Evolutionary conservation across 164 flowering plant species (phyloP), one percentile per base, ranked within the genome.

Genomic region (Tetracentron sinense): DNA sequence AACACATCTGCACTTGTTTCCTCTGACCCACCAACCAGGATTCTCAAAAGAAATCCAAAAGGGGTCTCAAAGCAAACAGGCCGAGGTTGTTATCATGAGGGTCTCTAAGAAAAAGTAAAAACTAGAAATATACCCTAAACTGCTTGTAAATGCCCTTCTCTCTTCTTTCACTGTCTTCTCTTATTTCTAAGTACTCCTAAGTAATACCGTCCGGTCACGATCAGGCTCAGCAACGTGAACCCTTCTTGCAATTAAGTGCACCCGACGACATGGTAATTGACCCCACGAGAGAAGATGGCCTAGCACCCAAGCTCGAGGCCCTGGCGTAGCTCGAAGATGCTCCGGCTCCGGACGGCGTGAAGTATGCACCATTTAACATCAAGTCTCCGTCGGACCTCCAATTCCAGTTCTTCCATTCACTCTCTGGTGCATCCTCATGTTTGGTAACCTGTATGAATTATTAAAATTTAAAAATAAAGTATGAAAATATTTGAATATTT

Each of bases 341-440:
- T 6, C 86, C 92, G 0, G 83, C 85, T 0, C 96, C 96, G 0
- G 96, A 83, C 14, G 81, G 48, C 2, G 86, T 85, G 67, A 89
- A 89, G 68, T 52, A 87, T 14, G 96, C 96, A 42, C 96, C 96
- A 46, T 89, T 89, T 58, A 89, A 31, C 75, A 83, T n/a, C 35
- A 87, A 27, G 55, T 89, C 96, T 29, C 96, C 96, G 42, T 81
- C 87, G 0, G 96, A 83, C 46, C 92, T 83, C 96, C 96, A 89
- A 65, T 89, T 86, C 96, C 96, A 89, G 51, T 66, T 60, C 70
- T 65, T 82, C 96, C 96, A 89, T 47, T 85, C 83, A 63, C 80
- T 79, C 54, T 73, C 77, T 49, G 90, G 85, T 31, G 96, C 89
- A 76, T 89, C 92, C 77, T 89, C 96, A 35, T 86, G 80, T 51